Evolutionary conservation across 2,329 filamentous ascomycete genomes (phyloP), one percentile per base, ranked within the genome.

Genomic region (Xylaria arbuscula): DNA sequence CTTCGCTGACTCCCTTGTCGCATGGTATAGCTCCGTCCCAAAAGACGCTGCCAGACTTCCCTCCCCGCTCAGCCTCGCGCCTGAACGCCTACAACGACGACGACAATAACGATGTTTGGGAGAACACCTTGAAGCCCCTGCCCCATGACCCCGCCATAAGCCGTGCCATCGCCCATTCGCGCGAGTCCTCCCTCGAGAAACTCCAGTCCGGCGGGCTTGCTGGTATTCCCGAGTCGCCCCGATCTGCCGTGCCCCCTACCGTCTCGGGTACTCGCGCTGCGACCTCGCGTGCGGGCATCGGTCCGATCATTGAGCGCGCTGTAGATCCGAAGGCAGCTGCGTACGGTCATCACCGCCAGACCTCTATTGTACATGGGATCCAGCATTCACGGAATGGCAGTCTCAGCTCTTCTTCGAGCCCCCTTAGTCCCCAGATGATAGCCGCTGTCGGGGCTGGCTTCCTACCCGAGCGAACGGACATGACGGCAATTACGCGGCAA

Each of bases 281-380:
- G 42, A 73, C 80, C 40, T 79, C 82, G 65, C 83, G 85, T 69
- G 77, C 80, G 34, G 80, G 75, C 48, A 74, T 84, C 32, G 81
- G 79, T 64, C 80, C 79, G 38, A 78, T 84, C 59, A 79, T 85
- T 67, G 87, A 88, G 74, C 84, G 86, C 72, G 77, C 83, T n/a
- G 80, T 85, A 68, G 88, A 90, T 72, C 84, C 82, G 56, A 90
- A 89, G 76, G 80, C 81, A 51, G 82, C 81, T 38, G 81, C 83
- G 28, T 90, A 98, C 84, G 93, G 93, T 68, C 94, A 99, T 80
- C 94, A 98, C 81, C 91, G 96, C 64, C 94, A 99, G 83, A 97
- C 95, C 0, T 98, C 95, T 57, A 98, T 98, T 75, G 94, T 98
- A 66, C 93, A 98, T 88, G 95, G 96, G 76, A 90, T 97, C 73